phyloP scores from a whole-genome alignment of 352 stramenopile species.

The Phytophthora pluvialis region DNA sequence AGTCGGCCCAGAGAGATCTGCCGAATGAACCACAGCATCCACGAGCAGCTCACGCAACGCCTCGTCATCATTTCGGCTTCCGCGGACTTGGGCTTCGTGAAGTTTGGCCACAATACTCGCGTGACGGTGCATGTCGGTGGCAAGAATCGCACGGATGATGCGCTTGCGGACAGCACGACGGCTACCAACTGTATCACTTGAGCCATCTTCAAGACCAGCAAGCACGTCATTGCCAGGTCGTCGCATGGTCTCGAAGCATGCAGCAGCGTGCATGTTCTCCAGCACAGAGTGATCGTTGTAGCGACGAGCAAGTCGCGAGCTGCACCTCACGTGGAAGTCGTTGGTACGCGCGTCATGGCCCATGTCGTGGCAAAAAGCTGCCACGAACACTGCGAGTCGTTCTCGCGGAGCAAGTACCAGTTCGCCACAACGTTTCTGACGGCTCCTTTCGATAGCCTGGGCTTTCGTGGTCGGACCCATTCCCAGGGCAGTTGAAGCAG shows the following conservation, averaged over 20 bases:
- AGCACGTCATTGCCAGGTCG: constrained; percentile 75
- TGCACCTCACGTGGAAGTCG: constrained; percentile 86
- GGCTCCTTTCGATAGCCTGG: constrained; percentile 24
- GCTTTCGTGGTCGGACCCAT: constrained; percentile 28
- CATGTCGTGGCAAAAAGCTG: constrained; percentile 88
- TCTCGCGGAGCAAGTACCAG: constrained; percentile 62
- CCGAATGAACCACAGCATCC: constrained; percentile 78
- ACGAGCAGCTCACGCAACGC: constrained; percentile 69
- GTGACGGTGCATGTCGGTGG: constrained; percentile 86
- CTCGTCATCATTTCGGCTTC: constrained; percentile 61
- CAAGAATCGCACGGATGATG: constrained; percentile 82
- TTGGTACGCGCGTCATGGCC: constrained; percentile 91
- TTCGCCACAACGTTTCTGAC: constrained; percentile 34
- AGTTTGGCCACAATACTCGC: constrained; percentile 72
- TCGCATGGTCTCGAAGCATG: constrained; percentile 84
- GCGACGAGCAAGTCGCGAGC: constrained; percentile 76
- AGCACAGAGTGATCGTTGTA: constrained; percentile 92
- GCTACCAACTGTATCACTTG: constrained; percentile 23
- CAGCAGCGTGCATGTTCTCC: constrained; percentile 88
- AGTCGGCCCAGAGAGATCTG: constrained; percentile 81
- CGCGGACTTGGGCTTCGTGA: constrained; percentile 68
- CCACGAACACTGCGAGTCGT: constrained; percentile 80
- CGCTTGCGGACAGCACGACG: constrained; percentile 59
- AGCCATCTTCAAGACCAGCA: constrained; percentile 42
- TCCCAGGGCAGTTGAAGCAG: constrained; percentile 26